Percentiles rank a stretch among this genome's conserved stretches.
phyloP scores from a whole-genome alignment of 2,329 filamentous ascomycete genomes.

The Colletotrichum sp. region DNA sequence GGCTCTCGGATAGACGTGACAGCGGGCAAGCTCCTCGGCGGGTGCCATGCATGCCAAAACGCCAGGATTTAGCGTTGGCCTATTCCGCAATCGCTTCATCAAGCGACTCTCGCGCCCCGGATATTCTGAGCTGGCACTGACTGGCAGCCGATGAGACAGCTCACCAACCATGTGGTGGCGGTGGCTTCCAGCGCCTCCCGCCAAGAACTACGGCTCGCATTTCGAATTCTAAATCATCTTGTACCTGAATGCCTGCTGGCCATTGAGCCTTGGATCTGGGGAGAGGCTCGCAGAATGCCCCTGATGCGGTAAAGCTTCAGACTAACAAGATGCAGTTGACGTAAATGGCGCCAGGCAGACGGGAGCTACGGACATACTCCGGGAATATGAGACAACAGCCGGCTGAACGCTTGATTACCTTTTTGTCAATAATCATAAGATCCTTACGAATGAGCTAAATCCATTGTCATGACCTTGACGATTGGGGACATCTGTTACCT shows the following conservation, averaged over 20 bases:
- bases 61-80: neutral
- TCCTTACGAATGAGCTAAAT: neutral
- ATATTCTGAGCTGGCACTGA: neutral
- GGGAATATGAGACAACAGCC: neutral
- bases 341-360: neutral
- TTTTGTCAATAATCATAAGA: neutral
- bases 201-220: neutral
- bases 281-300: neutral
- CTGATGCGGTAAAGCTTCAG: neutral
- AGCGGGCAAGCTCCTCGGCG: neutral
- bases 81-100: neutral
- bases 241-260: neutral
- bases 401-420: neutral
- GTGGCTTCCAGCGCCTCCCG: neutral
- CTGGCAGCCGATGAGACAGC: neutral
- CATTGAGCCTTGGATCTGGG: neutral
- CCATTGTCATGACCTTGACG: neutral
- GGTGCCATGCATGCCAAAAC: neutral
- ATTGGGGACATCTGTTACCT: neutral
- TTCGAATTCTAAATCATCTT: neutral
- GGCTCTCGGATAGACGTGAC: neutral
- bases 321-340: neutral
- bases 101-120: neutral
- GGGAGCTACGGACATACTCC: neutral
- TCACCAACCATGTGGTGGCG: neutral